Percentiles rank a stretch among this genome's conserved stretches.
Evolutionary conservation across 148 eudicot species (phyloP).

Genomic region (Rhododendron williamsianum): DNA sequence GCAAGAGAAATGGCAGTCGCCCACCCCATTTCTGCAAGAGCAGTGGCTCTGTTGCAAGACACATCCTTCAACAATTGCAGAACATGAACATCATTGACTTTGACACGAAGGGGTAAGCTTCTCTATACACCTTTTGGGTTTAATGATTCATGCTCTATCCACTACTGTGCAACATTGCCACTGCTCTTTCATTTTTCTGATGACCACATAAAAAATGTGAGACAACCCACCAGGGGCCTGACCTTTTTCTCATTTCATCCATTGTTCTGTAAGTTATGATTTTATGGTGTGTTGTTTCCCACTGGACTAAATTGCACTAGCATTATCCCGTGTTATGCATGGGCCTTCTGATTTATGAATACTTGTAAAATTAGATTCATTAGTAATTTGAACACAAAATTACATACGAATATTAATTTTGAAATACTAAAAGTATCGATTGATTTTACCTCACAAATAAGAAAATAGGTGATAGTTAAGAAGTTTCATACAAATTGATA

Average conservation of each 20-base stretch:
- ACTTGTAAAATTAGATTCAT: background rate
- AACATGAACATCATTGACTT: constrained; percentile 57
- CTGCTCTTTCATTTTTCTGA: background rate
- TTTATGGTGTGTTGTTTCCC: background rate
- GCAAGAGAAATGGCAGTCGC: constrained; percentile 76
- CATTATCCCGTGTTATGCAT: background rate
- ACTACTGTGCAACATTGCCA: background rate
- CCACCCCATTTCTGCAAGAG: constrained; percentile 83
- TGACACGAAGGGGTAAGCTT: constrained; percentile 70
- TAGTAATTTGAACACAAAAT: background rate
- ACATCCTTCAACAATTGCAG: constrained; percentile 72
- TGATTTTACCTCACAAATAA: background rate
- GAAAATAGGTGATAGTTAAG: background rate
- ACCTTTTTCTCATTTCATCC: background rate
- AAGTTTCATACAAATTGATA: background rate
- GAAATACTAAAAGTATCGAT: background rate
- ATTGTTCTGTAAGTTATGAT: background rate
- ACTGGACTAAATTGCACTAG: background rate
- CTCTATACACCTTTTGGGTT: background rate
- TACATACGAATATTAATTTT: background rate
- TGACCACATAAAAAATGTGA: background rate
- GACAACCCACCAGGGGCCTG: background rate
- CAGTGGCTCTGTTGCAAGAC: constrained; percentile 74
- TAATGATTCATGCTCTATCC: background rate
- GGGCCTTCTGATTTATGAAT: background rate